Percentiles rank a stretch among this genome's conserved stretches.
Evolutionary conservation across 1,284 basidiomycete species (phyloP).

Genomic region (Trichosporon ovoides): DNA sequence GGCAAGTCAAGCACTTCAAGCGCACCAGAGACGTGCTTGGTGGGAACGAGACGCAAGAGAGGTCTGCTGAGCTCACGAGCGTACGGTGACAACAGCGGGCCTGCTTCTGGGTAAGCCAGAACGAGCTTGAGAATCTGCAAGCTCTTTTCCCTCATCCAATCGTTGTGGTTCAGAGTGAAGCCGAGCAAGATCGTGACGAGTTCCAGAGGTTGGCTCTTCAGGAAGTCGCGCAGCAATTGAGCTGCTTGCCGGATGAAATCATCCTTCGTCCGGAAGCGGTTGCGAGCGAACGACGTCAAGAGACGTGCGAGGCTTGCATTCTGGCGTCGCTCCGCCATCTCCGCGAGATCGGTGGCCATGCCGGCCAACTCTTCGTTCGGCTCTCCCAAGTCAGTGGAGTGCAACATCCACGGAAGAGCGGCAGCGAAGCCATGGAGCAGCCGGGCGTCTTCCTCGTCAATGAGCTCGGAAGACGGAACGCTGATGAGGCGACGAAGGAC

Average conservation of each 20-base stretch:
- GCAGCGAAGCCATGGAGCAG: constrained; percentile 77
- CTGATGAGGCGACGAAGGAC: constrained; percentile 64
- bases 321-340: constrained; percentile 65
- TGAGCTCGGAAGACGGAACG: constrained; percentile 60
- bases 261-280: constrained; percentile 84
- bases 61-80: constrained; percentile 87
- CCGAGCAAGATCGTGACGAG: constrained; percentile 75
- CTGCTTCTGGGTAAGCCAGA: constrained; percentile 76
- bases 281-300: constrained; percentile 80
- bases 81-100: constrained; percentile 65
- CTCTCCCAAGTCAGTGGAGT: constrained; percentile 65
- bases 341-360: constrained; percentile 70
- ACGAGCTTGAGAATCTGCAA: constrained; percentile 85
- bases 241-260: constrained; percentile 90
- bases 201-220: constrained; percentile 61
- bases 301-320: constrained; percentile 71
- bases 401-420: constrained; percentile 82
- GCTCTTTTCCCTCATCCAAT: constrained; percentile 73
- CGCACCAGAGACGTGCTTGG: constrained; percentile 75
- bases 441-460: constrained; percentile 67
- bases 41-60: constrained; percentile 74
- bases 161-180: constrained; percentile 75
- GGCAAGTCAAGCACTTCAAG: constrained; percentile 89
- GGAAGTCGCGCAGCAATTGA: constrained; percentile 71
- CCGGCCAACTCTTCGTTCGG: constrained; percentile 60